Percentiles rank a stretch among this genome's conserved stretches.
Evolutionary conservation across 2,329 filamentous ascomycete species (phyloP).

Genomic region (Epichloe glyceriae): DNA sequence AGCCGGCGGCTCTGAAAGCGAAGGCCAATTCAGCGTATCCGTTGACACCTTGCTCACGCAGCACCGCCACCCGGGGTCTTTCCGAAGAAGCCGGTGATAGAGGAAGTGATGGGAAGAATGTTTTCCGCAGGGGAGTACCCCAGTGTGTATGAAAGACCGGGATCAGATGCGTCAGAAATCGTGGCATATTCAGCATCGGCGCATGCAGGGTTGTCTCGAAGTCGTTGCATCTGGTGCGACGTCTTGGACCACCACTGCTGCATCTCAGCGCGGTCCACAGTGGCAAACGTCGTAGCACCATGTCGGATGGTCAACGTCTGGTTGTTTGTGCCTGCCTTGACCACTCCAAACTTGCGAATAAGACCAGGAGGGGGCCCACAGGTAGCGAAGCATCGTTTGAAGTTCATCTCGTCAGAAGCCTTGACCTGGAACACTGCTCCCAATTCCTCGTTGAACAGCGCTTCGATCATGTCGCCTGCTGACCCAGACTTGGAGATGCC

Average conservation of each 20-base stretch:
- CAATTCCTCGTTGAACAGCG: constrained; percentile 91
- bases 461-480: constrained; percentile 53
- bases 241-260: constrained; percentile 84
- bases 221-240: constrained; percentile 79
- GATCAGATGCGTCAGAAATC: constrained; percentile 62
- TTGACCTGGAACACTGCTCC: constrained; percentile 93
- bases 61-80: constrained; percentile 69
- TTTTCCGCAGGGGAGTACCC: constrained; percentile 69
- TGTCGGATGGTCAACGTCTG: constrained; percentile 69
- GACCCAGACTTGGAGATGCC: constrained; percentile 50
- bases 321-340: constrained; percentile 56
- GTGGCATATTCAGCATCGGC: constrained; percentile 72
- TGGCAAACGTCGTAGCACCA: constrained; percentile 53
- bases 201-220: constrained; percentile 77
- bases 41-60: constrained; percentile 92
- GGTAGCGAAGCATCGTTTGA: constrained; percentile 82
- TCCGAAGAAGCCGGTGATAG: constrained; percentile 38
- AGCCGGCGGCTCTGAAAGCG: constrained; percentile 82
- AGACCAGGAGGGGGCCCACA: constrained; percentile 72
- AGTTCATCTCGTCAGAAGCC: constrained; percentile 69
- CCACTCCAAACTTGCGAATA: constrained; percentile 71
- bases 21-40: constrained; percentile 97
- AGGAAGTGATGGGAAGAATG: constrained; percentile 46
- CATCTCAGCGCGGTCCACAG: constrained; percentile 56
- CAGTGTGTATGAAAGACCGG: constrained; percentile 74